A percentile compares a stretch with the other conserved stretches of the same genome.
These are phyloP conservation scores for Metarhizium sp. DNA, from an alignment of 2,329 filamentous ascomycete species.

Conservation along the genomic window DNA sequence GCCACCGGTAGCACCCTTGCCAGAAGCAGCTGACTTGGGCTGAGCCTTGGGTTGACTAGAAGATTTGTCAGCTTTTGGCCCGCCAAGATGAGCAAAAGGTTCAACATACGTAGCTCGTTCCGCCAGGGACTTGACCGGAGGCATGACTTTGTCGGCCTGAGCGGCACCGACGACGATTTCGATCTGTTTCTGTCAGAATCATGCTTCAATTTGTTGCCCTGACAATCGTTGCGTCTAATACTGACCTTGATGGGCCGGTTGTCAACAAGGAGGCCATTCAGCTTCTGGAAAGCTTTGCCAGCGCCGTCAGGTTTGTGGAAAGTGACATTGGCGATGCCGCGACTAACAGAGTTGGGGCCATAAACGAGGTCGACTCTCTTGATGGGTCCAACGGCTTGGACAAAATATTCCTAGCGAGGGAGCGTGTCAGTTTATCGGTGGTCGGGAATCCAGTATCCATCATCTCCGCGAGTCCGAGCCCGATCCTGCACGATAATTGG, in stretches of 20 bases:
- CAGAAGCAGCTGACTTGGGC: slow-evolving; percentile 70
- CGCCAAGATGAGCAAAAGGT: not conserved
- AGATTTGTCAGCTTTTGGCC: not conserved
- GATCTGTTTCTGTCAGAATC: slow-evolving; percentile 45
- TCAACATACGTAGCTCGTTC: slow-evolving; percentile 66
- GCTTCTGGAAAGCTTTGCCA: slow-evolving; percentile 69
- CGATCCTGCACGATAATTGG: slow-evolving; percentile 15
- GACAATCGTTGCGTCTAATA: not conserved
- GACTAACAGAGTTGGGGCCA: slow-evolving; percentile 83
- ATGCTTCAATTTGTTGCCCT: too few species aligned
- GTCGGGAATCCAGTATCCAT: slow-evolving; percentile 10
- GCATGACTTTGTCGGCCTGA: slow-evolving; percentile 56
- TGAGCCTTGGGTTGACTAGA: slow-evolving; percentile 33
- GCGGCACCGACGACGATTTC: slow-evolving; percentile 81
- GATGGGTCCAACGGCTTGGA: slow-evolving; percentile 76
- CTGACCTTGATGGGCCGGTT: slow-evolving; percentile 77
- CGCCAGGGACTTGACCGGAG: slow-evolving; percentile 60
- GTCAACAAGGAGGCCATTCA: slow-evolving; percentile 88
- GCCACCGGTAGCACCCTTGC: slow-evolving; percentile 41
- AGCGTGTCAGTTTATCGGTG: slow-evolving; percentile 56
- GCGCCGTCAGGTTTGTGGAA: slow-evolving; percentile 78
- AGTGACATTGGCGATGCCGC: slow-evolving; percentile 82
- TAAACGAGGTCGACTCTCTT: slow-evolving; percentile 90
- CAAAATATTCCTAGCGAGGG: slow-evolving; percentile 86
- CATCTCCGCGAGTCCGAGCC: slow-evolving; percentile 13